A percentile compares a stretch with the other conserved stretches of the same genome.
Conservation (phyloP, 2,329 filamentous ascomycete genomes). For the Xylariales sp. region DNA sequence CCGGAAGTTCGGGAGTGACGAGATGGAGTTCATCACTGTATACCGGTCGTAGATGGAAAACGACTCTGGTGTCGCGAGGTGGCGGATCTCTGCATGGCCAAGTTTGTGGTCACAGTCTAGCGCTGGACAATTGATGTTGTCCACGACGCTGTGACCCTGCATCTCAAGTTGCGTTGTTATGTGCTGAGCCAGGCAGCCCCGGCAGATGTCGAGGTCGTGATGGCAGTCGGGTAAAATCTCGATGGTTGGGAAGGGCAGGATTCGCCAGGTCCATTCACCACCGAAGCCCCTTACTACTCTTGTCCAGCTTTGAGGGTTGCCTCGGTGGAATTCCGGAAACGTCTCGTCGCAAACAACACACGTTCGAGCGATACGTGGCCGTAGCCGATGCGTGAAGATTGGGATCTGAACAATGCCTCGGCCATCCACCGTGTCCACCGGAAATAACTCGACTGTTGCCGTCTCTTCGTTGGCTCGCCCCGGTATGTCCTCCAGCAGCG, state of each 20-base stretch:
- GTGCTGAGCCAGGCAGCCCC: conserved; percentile 8
- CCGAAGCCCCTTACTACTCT: conserved; percentile 7
- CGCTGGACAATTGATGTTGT: conserved; percentile 12
- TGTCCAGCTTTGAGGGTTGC: conserved; percentile 5
- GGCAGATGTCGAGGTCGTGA: conserved; percentile 12
- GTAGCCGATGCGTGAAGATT: conserved; percentile 10
- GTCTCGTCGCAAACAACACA: conserved; percentile 13
- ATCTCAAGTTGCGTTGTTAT: conserved; percentile 30
- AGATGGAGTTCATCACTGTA: conserved; percentile 10
- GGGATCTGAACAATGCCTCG: conserved; percentile 6
- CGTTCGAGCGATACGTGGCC: background rate
- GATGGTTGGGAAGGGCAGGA: conserved; percentile 9
- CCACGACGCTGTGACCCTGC: conserved; percentile 33
- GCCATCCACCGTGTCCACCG: conserved; percentile 8
- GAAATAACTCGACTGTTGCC: background rate
- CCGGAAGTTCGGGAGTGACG: conserved; percentile 12
- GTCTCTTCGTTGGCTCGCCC: background rate
- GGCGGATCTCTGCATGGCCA: conserved; percentile 10
- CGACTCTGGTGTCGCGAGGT: conserved; percentile 7
- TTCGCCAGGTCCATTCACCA: conserved; percentile 15
- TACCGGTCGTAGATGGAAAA: conserved; percentile 13
- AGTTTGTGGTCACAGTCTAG: conserved; percentile 10
- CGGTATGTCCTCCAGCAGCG: conserved; percentile 4
- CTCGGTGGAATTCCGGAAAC: conserved; percentile 7
- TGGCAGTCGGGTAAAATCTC: conserved; percentile 10